Evolutionary conservation across 1,139 yeast genomes (phyloP).

Genomic region (Hansenula anomala): DNA sequence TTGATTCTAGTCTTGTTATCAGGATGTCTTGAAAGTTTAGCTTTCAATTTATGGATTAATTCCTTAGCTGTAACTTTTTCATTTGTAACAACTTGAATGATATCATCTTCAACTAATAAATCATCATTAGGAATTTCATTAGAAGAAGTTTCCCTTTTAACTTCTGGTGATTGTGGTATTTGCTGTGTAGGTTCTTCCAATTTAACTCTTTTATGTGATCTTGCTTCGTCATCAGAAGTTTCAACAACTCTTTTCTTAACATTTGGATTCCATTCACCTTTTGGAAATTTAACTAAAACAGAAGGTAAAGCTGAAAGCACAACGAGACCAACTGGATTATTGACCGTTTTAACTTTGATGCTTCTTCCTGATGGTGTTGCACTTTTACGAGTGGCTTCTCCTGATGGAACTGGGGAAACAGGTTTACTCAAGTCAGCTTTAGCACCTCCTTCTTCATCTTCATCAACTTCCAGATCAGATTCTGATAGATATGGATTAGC

Average conservation of each 20-base stretch:
- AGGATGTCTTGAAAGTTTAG: conserved; percentile 63
- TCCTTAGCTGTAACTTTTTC: conserved; percentile 61
- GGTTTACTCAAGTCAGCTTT: conserved; percentile 32
- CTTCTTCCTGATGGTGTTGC: conserved; percentile 14
- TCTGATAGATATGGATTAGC: conserved; percentile 77
- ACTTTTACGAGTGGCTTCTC: conserved; percentile 17
- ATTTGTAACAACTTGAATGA: conserved; percentile 55
- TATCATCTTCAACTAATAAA: conserved; percentile 64
- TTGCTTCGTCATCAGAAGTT: conserved; percentile 12
- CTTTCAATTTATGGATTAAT: conserved; percentile 54
- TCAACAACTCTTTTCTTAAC: conserved; percentile 35
- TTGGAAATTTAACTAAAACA: conserved; percentile 63
- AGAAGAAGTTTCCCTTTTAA: conserved; percentile 15
- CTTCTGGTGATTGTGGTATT: conserved; percentile 8
- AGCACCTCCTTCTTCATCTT: conserved; percentile 28
- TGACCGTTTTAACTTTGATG: conserved; percentile 16
- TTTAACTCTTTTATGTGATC: conserved; percentile 40
- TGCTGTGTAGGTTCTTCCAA: conserved; percentile 30
- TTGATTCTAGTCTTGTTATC: conserved; percentile 69
- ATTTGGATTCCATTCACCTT: conserved; percentile 80
- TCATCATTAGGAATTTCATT: conserved; percentile 23
- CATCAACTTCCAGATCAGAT: conserved; percentile 61
- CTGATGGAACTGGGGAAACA: conserved; percentile 33
- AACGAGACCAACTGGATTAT: conserved; percentile 45
- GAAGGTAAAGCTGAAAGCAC: conserved; percentile 60